A percentile compares a stretch with the other conserved stretches of the same genome.
phyloP scores from a whole-genome alignment of 352 stramenopile genomes.

The Globisporangium parvum region DNA sequence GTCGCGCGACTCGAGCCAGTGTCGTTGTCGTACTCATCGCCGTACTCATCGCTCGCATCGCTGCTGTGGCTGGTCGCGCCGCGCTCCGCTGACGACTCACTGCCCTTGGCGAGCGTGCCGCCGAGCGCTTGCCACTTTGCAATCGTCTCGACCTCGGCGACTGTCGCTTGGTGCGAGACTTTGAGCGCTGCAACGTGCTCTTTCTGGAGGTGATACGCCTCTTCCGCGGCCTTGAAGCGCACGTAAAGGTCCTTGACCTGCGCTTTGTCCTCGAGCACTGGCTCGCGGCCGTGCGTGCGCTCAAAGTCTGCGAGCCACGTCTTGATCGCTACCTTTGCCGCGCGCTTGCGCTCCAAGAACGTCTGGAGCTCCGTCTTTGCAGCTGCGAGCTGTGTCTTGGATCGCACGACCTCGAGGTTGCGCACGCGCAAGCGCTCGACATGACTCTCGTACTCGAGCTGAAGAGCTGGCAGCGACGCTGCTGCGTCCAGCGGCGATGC shows the following conservation, averaged over 20 bases:
- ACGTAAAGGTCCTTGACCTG: slow-evolving; percentile 73
- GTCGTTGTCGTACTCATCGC: not conserved
- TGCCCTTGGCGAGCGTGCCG: slow-evolving; percentile 14
- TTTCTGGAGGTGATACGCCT: slow-evolving; percentile 40
- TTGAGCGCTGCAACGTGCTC: slow-evolving; percentile 30
- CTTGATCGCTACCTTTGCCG: slow-evolving; percentile 57
- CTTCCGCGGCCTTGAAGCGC: slow-evolving; percentile 67
- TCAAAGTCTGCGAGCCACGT: slow-evolving; percentile 59
- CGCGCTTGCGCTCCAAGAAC: slow-evolving; percentile 34
- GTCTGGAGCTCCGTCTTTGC: slow-evolving; percentile 30
- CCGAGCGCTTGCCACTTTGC: slow-evolving; percentile 43
- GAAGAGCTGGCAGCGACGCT: slow-evolving; percentile 12
- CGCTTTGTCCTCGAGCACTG: slow-evolving; percentile 72
- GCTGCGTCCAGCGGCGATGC: not conserved
- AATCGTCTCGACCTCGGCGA: slow-evolving; percentile 42
- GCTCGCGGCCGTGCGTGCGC: slow-evolving; percentile 34
- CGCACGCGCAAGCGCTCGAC: slow-evolving; percentile 36
- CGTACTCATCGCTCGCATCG: not conserved
- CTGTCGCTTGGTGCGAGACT: slow-evolving; percentile 32
- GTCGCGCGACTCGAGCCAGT: slow-evolving; percentile 7
- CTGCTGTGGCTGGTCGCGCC: not conserved
- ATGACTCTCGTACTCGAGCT: slow-evolving; percentile 39
- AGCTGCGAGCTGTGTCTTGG: slow-evolving; percentile 29
- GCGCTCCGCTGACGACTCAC: not conserved
- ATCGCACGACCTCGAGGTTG: slow-evolving; percentile 34